These are phyloP conservation scores for Penicillium macrosclerotiorum DNA, from an alignment of 495 filamentous ascomycete genomes.

Conservation along the genomic window DNA sequence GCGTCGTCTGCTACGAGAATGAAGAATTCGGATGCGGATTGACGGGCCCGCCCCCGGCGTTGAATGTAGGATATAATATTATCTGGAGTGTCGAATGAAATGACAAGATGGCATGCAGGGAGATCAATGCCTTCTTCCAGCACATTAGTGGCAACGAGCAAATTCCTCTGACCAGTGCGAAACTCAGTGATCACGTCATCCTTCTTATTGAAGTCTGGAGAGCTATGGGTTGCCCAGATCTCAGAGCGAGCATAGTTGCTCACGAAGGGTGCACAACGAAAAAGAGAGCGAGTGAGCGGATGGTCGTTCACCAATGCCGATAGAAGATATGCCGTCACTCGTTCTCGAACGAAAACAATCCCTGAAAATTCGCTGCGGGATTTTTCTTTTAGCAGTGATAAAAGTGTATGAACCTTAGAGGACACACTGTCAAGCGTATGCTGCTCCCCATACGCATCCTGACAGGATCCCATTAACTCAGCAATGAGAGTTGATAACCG, in stretches of 20 bases:
- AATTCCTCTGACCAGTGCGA: constrained; percentile 59
- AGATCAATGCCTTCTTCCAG: constrained; percentile 86
- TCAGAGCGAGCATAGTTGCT: constrained; percentile 1
- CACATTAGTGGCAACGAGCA: constrained; percentile 73
- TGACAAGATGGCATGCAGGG: constrained; percentile 70
- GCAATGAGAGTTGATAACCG: not conserved
- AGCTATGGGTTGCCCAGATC: not conserved
- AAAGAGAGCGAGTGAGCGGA: not conserved
- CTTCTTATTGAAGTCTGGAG: not conserved
- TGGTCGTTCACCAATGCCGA: not conserved
- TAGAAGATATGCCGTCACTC: constrained; percentile 1
- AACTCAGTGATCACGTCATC: not conserved
- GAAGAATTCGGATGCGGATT: constrained; percentile 58
- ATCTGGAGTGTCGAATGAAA: constrained; percentile 68
- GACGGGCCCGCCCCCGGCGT: constrained; percentile 54
- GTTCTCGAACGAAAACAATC: constrained; percentile 6
- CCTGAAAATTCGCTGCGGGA: not conserved
- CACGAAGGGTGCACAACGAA: not conserved
- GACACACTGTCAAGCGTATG: not conserved
- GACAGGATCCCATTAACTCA: not conserved
- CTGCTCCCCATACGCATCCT: not conserved
- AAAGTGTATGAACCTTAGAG: not conserved
- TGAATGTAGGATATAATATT: constrained; percentile 65
- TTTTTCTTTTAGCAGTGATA: not conserved
- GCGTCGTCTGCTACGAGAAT: not conserved